Conservation (phyloP, 495 filamentous ascomycete species). For the Ascobolus immersus region DNA sequence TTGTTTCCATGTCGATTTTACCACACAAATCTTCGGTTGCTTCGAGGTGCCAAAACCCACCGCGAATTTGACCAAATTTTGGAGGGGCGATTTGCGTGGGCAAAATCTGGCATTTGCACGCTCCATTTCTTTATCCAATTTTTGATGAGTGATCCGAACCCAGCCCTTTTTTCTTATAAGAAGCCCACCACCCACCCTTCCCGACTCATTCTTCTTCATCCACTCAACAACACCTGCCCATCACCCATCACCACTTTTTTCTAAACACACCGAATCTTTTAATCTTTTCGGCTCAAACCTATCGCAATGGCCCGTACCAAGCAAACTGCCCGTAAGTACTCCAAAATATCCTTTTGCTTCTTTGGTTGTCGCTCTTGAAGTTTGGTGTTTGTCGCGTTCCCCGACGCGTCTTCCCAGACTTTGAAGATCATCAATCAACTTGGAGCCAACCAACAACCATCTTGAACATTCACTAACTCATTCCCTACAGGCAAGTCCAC, state of each 20-base stretch:
- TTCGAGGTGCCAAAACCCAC: no score
- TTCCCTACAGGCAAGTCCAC: slow-evolving; percentile 54
- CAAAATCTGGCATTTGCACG: no score
- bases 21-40: no score
- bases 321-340: slow-evolving; percentile 85
- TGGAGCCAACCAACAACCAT: slow-evolving; percentile 4
- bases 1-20: no score
- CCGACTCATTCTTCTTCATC: slow-evolving; percentile 23
- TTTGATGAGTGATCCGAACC: slow-evolving; percentile 10
- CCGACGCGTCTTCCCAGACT: no score
- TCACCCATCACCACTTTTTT: slow-evolving; percentile 25
- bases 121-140: slow-evolving; percentile 11
- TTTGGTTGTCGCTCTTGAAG: slow-evolving; percentile 9
- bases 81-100: no score
- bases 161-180: slow-evolving; percentile 18
- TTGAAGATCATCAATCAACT: no score
- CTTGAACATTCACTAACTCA: slow-evolving; percentile 18
- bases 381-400: no score
- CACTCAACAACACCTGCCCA: slow-evolving; percentile 21
- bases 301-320: slow-evolving; percentile 90
- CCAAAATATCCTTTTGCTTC: slow-evolving; percentile 10
- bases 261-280: slow-evolving; percentile 24
- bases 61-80: no score
- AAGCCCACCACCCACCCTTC: slow-evolving; percentile 21
- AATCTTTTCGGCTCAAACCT: no score